A percentile compares a stretch with the other conserved stretches of the same genome.
These are phyloP conservation scores for Micromonas commoda DNA, from an alignment of 139 green algal species.

Conservation along the genomic window DNA sequence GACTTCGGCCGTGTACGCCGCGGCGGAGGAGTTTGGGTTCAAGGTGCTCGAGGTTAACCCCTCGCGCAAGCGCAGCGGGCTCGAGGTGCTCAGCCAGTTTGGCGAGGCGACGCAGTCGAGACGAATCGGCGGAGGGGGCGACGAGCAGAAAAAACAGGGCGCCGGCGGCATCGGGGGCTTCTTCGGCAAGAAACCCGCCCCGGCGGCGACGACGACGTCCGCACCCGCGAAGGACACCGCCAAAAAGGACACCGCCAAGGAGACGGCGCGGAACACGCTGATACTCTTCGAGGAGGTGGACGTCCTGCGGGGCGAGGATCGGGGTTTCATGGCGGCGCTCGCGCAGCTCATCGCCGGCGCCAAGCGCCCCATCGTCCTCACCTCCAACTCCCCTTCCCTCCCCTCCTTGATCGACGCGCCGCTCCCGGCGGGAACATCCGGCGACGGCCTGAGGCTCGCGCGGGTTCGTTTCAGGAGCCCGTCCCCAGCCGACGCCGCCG, in stretches of 20 bases:
- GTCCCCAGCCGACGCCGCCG: neutral
- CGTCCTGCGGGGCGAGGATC: slow-evolving; percentile 15
- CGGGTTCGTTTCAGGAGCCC: neutral
- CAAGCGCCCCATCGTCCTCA: slow-evolving; percentile 35
- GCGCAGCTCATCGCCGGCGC: slow-evolving; percentile 10
- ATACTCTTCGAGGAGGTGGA: slow-evolving; percentile 37
- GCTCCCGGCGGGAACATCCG: neutral
- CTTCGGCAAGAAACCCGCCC: neutral
- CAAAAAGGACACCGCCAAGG: neutral
- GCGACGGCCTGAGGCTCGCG: neutral
- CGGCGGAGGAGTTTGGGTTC: slow-evolving; percentile 29
- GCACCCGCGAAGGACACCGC: neutral
- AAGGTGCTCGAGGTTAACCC: slow-evolving; percentile 29
- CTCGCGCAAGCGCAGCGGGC: slow-evolving; percentile 3
- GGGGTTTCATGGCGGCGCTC: slow-evolving; percentile 32
- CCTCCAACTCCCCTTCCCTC: neutral
- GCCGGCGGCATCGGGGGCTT: neutral
- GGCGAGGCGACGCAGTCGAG: slow-evolving; percentile 27
- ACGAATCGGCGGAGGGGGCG: neutral
- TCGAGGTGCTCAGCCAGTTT: slow-evolving; percentile 11
- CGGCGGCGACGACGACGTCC: neutral
- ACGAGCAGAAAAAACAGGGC: neutral
- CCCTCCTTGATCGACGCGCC: neutral
- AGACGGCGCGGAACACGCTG: slow-evolving; percentile 4
- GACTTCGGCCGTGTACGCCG: slow-evolving; percentile 26